Percentiles rank a stretch among this genome's conserved stretches.
Conservation (phyloP, 768 basidiomycete species). For the Tricholoma flavovirens region DNA sequence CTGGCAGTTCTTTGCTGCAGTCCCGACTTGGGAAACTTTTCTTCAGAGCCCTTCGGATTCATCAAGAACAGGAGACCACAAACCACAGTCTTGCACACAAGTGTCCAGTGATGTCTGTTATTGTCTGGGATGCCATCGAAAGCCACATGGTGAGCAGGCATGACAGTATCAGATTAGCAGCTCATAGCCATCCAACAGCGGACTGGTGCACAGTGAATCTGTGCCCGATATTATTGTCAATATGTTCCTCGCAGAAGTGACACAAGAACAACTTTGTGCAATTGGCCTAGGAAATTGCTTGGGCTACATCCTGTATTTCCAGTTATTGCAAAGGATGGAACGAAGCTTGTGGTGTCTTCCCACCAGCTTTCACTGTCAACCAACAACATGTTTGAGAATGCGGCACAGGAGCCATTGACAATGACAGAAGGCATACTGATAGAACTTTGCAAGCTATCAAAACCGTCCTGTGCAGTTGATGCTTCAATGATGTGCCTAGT, state of each 20-base stretch:
- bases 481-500: no score
- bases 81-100: slow-evolving; percentile 11
- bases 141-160: slow-evolving; percentile 20
- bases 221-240: slow-evolving; percentile 26
- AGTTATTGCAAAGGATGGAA: neutral
- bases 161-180: neutral
- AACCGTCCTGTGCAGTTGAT: no score
- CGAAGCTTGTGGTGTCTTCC: neutral
- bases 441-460: no score
- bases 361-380: neutral
- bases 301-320: neutral
- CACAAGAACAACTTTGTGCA: slow-evolving; percentile 18
- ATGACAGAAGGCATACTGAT: no score
- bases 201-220: slow-evolving; percentile 22
- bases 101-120: slow-evolving; percentile 17
- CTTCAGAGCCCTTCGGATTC: slow-evolving; percentile 24
- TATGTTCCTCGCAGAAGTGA: slow-evolving; percentile 23
- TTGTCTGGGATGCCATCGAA: slow-evolving; percentile 23
- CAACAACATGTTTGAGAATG: no score
- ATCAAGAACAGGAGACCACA: slow-evolving; percentile 23
- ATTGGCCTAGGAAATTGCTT: no score
- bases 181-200: slow-evolving; percentile 6
- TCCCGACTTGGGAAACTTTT: no score
- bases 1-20: no score
- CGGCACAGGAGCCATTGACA: no score